Percentiles rank a stretch among this genome's conserved stretches.
These are phyloP conservation scores for Apiotrichum domesticum DNA, from an alignment of 1,284 basidiomycete genomes.

Conservation along the genomic window DNA sequence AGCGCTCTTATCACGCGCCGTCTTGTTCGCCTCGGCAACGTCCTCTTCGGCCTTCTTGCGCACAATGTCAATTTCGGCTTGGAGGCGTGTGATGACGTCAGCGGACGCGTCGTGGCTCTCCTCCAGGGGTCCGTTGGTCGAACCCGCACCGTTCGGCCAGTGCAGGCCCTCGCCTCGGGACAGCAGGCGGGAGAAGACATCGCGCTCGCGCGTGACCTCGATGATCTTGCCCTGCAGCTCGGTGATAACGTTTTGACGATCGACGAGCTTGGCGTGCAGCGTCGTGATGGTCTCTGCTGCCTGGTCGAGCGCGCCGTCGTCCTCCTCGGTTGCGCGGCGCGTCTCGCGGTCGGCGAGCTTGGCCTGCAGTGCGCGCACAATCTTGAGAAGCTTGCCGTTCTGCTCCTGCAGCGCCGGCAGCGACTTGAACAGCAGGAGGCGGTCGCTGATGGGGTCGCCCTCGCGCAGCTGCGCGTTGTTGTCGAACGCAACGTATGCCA, in stretches of 20 bases:
- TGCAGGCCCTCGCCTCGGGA: conserved; percentile 39
- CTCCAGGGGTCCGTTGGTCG: conserved; percentile 17
- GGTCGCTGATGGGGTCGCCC: conserved; percentile 77
- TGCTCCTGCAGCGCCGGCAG: conserved; percentile 73
- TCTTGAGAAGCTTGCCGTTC: conserved; percentile 79
- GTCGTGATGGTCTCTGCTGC: conserved; percentile 69
- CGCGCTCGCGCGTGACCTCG: conserved; percentile 78
- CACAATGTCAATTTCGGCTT: conserved; percentile 57
- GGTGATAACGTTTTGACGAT: conserved; percentile 39
- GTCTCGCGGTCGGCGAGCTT: conserved; percentile 72
- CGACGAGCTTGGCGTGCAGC: conserved; percentile 66
- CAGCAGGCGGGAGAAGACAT: conserved; percentile 73
- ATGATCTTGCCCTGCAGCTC: conserved; percentile 59
- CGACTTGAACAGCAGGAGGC: conserved; percentile 81
- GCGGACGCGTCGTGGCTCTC: conserved; percentile 12
- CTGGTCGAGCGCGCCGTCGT: conserved; percentile 67
- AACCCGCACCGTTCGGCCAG: conserved; percentile 16
- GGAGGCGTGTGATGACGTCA: conserved; percentile 27
- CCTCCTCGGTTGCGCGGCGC: conserved; percentile 57
- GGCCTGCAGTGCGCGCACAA: conserved; percentile 70
- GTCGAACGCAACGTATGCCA: conserved; percentile 66
- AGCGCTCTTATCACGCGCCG: conserved; percentile 60
- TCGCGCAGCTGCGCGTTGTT: conserved; percentile 37
- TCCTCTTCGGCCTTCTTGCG: conserved; percentile 61
- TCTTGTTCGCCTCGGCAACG: conserved; percentile 60